Evolutionary conservation across 31 red algal genomes (phyloP), one percentile per base, ranked within the genome.

Genomic region (Odonthalia washingtoniensis): DNA sequence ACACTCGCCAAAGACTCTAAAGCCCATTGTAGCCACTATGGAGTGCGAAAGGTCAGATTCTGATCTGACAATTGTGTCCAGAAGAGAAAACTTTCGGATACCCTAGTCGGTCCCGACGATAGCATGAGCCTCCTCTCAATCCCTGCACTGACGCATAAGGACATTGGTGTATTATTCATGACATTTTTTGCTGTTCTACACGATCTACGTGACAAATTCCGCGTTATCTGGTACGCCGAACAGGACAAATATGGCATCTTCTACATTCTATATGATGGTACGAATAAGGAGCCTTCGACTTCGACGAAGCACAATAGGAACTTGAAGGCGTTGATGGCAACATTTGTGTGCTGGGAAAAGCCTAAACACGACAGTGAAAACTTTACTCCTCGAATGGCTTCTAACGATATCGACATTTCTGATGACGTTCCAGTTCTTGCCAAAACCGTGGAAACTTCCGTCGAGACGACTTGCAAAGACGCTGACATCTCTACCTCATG

Each of bases 101-200:
- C 83, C 2, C 30, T 87, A 12, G 53, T 52, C 0, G 49, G 35
- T 4, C 45, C 83, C 16, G 45, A 77, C 72, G 33, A 36, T 4
- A 36, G 65, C 1, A 66, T 77, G 72, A 87, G 72, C 70, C 69
- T 87, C 3, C 83, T 87, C 1, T 87, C 83, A 0, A 3, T 87
- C 9, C 72, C 31, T 0, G 83, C 83, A 2, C 72, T 77, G 30
- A 44, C 60, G 0, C 30, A 60, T n/a, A 80, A 80, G 60, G 74
- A 42, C 42, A 78, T 72, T 9, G 63, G 33, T 9, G 86, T 72
- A 0, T 39, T 80, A 16, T 89, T 80, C 64, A 89, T 52, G 40
- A 44, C 74, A 0, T 0, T 2, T 2, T 26, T 9, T 34, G 73
- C 86, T 1, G 39, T 70, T 12, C 32, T 80, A 28, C 53, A 80